phyloP scores from a whole-genome alignment of 164 flowering plant genomes.

The Chimonanthus praecox region DNA sequence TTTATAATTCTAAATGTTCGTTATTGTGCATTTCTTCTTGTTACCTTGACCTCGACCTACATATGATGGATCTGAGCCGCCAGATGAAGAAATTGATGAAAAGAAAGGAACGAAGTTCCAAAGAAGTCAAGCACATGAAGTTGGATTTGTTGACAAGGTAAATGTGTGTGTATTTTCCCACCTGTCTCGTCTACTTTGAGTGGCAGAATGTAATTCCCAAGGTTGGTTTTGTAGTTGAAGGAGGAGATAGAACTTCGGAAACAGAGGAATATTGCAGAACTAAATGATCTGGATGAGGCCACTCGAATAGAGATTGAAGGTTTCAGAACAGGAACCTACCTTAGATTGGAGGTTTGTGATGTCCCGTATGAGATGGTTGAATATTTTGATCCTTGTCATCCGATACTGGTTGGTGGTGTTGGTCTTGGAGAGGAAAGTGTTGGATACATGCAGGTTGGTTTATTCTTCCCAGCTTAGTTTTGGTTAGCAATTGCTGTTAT shows the following conservation, averaged over 20 bases:
- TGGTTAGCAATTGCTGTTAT: background rate
- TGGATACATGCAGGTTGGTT: slow-evolving; percentile 94
- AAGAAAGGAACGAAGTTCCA: slow-evolving; percentile 26
- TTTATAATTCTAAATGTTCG: background rate
- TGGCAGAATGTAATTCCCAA: background rate
- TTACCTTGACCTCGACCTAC: slow-evolving; percentile 58
- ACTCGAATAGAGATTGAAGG: slow-evolving; percentile 84
- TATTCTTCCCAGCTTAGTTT: background rate
- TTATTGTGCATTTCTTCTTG: background rate
- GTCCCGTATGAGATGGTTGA: slow-evolving; percentile 97
- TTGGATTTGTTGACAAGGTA: slow-evolving; percentile 75
- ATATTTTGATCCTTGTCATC: slow-evolving; percentile 86
- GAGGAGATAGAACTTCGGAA: slow-evolving; percentile 77
- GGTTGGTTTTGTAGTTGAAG: slow-evolving; percentile 53
- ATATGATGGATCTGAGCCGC: slow-evolving; percentile 55
- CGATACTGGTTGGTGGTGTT: slow-evolving; percentile 87
- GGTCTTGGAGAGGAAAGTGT: slow-evolving; percentile 84
- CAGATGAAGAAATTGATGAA: slow-evolving; percentile 55
- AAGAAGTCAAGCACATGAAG: slow-evolving; percentile 35
- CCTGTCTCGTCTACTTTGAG: background rate
- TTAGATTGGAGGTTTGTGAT: slow-evolving; percentile 79
- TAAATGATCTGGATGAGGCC: slow-evolving; percentile 78
- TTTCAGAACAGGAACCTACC: slow-evolving; percentile 76
- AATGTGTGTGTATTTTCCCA: background rate
- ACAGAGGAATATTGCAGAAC: slow-evolving; percentile 78